Base-by-base conservation (phyloP, 352 stramenopile genomes). In the Globisporangium nodosum region DNA sequence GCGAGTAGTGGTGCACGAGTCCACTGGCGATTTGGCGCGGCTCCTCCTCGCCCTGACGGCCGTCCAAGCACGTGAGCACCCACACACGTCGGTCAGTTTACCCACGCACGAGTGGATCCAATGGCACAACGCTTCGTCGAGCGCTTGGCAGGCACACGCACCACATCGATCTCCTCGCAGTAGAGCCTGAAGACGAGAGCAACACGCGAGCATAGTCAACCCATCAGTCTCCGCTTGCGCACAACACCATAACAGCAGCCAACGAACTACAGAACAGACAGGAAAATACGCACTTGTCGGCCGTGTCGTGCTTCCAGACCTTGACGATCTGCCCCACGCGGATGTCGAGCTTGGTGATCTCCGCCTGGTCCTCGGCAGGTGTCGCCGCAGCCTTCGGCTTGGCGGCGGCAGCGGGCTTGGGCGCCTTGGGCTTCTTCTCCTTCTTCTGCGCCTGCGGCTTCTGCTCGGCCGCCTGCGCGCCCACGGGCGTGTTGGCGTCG, bases 321-420 rank as follows among this genome's bases (percentile, higher is more conserved):
- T 96, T 96, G 59, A 92, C 74, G 69, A 97, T 96, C 59, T 92
- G 76, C 31, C 90, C 90, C 39, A 97, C 90, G 56, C 88, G 87
- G 60, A 97, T 96, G 73, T 97, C 87, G 33, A 96, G 74, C 69
- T 97, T 96, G 58, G 88, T 94, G 72, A 97, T 93, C 63, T 95
- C 85, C 1, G 84, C 70, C 64, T 95, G 83, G 46, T 88, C 81
- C 11, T 70, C 63, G 21, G 71, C 69, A 21, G 52, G 18, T 11
- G 59, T 35, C 7, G 55, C 33, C 5, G 33, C 47, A 11, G 71
- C 60, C 21, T 49, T 49, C 20, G 45, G 45, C 59, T 81, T 80
- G 63, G 80, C 69, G 27, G 64, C 63, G 13, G 80, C 70, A 27
- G 64, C 63, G 16, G 68, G 62, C 66, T 79, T 83, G 31, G 78